phyloP scores from a whole-genome alignment of 495 filamentous ascomycete species.

The Aspergillus steynii region DNA sequence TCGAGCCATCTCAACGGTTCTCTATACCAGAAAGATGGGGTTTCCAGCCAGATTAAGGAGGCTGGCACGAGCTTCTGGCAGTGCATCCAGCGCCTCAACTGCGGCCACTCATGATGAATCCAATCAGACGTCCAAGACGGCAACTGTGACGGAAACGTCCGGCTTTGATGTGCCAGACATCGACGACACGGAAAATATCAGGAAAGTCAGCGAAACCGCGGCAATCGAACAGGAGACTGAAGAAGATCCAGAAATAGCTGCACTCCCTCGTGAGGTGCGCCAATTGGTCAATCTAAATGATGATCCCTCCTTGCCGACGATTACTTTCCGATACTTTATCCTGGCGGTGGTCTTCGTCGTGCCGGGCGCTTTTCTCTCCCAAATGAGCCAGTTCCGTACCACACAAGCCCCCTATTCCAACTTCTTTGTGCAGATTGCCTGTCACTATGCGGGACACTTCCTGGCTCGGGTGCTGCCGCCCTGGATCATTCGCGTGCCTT shows the following conservation, averaged over 20 bases:
- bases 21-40: background rate
- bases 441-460: slow-evolving; percentile 55
- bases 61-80: background rate
- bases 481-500: slow-evolving; percentile 45
- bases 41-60: background rate
- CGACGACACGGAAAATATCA: slow-evolving; percentile 20
- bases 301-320: slow-evolving; percentile 50
- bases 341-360: slow-evolving; percentile 52
- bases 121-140: background rate
- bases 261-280: slow-evolving; percentile 50
- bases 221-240: slow-evolving; percentile 36
- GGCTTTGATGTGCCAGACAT: background rate
- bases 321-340: slow-evolving; percentile 59
- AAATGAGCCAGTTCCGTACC: slow-evolving; percentile 55
- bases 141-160: background rate
- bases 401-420: slow-evolving; percentile 57
- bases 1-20: background rate
- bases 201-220: slow-evolving; percentile 19
- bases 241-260: slow-evolving; percentile 47
- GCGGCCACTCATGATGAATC: background rate
- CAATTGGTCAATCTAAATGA: slow-evolving; percentile 54
- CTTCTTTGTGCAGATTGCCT: slow-evolving; percentile 59
- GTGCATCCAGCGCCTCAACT: background rate
- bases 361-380: slow-evolving; percentile 53
- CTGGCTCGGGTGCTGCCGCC: slow-evolving; percentile 50